Evolutionary conservation across 2,329 filamentous ascomycete genomes (phyloP), one percentile per base, ranked within the genome.

Genomic region (Diaporthe sp.): DNA sequence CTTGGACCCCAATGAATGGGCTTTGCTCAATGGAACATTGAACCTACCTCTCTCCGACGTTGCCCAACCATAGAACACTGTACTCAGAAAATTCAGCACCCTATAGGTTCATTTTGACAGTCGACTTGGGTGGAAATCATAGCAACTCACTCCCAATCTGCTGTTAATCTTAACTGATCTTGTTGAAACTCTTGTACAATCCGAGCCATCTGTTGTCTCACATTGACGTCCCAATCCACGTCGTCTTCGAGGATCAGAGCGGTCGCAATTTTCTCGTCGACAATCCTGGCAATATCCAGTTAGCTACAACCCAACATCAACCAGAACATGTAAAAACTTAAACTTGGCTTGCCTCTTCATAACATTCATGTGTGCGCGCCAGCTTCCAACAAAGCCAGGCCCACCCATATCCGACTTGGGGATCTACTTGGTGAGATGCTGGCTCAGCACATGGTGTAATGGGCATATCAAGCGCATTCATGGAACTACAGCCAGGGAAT

Each of bases 181-280:
- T 37, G n/a, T 44, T 37, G 25, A 8, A 67, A 51, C 13, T 51
- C 10, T 15, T 37, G 61, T 34, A 51, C 28, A 51, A 67, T 49
- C 7, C 61, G 61, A 67, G 61, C 61, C 61, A 67, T 67, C 44
- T 67, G 61, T 44, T 67, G 44, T 17, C 61, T 67, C 19, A 67
- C 61, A 28, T 49, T 49, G 28, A 51, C 28, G 7, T 67, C 61
- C 61, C 61, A 67, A 51, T 67, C 61, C 25, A 67, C 28, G 8
- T 67, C 61, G 6, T 67, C 61, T 37, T 67, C 61, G 19, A 67
- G 61, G 10, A 67, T 22, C 44, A 67, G 44, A 9, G 61, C 61
- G 44, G 61, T 51, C 3, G 44, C 44, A 9, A 67, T 67, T 12
- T 51, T 67, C 44, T 67, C 61, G 7, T 67, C 61, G 37, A 67